Evolutionary conservation across 1,139 yeast genomes (phyloP).

Genomic region (Cylindricascospora bacillispora): DNA sequence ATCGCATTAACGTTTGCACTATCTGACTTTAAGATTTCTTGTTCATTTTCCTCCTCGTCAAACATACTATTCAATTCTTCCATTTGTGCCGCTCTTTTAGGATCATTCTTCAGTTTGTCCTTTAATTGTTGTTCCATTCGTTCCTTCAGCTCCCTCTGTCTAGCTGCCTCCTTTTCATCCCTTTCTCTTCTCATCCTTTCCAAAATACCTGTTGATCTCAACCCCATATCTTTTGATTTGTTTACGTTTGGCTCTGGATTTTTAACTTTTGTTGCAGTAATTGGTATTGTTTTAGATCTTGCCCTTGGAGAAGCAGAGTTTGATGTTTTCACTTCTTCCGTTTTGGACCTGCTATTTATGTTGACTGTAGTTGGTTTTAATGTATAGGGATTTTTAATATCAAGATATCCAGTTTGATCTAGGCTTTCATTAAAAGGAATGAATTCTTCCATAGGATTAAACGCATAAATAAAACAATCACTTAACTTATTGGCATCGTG

Average conservation of each 20-base stretch:
- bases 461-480: constrained; percentile 25
- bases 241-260: constrained; percentile 4
- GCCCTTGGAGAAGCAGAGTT: constrained; percentile 2
- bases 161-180: constrained; percentile 21
- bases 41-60: constrained; percentile 21
- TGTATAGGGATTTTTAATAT: constrained; percentile 14
- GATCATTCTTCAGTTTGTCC: constrained; percentile 9
- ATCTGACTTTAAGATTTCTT: no score
- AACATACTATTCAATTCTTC: constrained; percentile 21
- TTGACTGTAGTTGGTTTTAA: constrained; percentile 1
- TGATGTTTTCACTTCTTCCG: constrained; percentile 4
- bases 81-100: constrained; percentile 20
- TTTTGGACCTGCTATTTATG: constrained; percentile 1
- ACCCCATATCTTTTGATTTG: constrained; percentile 13
- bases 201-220: constrained; percentile 23
- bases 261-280: constrained; percentile 2
- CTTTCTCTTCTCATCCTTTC: constrained; percentile 24
- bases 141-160: constrained; percentile 18
- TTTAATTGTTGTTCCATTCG: constrained; percentile 13
- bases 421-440: constrained; percentile 13
- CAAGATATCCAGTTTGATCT: constrained; percentile 11
- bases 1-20: neutral
- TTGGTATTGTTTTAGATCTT: constrained; percentile 10
- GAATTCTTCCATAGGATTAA: constrained; percentile 21
- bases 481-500: constrained; percentile 8